phyloP scores from a whole-genome alignment of 2,329 filamentous ascomycete species.

The Chaetomiaceae sp. region DNA sequence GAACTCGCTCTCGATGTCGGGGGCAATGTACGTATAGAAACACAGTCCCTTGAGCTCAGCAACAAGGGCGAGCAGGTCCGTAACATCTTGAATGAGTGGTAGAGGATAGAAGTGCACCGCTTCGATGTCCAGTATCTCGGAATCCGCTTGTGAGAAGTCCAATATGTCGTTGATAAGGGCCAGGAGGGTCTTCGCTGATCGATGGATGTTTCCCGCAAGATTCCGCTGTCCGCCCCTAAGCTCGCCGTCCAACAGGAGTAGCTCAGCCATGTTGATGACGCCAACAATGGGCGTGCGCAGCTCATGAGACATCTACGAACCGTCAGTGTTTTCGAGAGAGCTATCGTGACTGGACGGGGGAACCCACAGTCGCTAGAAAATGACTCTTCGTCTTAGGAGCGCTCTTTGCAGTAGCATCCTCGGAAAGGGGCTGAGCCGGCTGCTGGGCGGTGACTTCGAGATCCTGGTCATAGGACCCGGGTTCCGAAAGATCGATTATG shows the following conservation, averaged over 20 bases:
- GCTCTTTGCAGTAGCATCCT: constrained; percentile 74
- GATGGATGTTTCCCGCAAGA: constrained; percentile 71
- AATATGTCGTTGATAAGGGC: constrained; percentile 90
- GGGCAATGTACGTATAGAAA: constrained; percentile 61
- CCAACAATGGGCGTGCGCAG: constrained; percentile 75
- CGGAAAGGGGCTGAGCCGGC: constrained; percentile 65
- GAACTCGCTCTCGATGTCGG: constrained; percentile 59
- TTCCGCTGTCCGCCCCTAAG: constrained; percentile 67
- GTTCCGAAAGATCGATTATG: constrained; percentile 74
- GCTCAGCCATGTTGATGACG: constrained; percentile 74
- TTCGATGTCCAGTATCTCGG: constrained; percentile 70
- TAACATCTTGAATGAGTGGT: constrained; percentile 70
- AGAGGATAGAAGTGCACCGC: constrained; percentile 75
- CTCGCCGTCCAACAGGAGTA: constrained; percentile 59
- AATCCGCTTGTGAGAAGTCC: constrained; percentile 84
- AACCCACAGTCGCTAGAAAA: constrained; percentile 61
- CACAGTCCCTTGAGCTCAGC: constrained; percentile 74
- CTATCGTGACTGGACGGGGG: no score
- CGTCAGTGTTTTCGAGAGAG: not conserved
- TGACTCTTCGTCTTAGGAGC: constrained; percentile 75
- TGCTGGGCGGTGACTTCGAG: constrained; percentile 61
- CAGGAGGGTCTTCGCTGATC: constrained; percentile 73
- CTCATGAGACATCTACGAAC: constrained; percentile 65
- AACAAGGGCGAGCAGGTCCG: constrained; percentile 82
- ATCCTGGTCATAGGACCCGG: constrained; percentile 60